phyloP scores from a whole-genome alignment of 768 basidiomycete genomes.

The Hemileccinum rubropunctum region DNA sequence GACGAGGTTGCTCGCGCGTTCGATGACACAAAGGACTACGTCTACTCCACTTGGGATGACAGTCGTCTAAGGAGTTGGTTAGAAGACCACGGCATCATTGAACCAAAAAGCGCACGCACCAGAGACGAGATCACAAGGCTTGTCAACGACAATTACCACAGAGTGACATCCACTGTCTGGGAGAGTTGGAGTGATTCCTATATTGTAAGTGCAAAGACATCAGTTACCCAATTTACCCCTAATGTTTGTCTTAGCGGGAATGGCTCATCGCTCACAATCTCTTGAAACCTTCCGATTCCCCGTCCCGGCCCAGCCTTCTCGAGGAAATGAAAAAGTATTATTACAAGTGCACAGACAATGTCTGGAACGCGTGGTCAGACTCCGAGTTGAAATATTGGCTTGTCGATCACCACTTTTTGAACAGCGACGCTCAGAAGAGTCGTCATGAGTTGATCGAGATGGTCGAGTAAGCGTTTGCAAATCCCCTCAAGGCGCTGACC shows the following conservation, averaged over 20 bases:
- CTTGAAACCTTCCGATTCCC: constrained; percentile 56
- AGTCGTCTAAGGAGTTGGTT: constrained; percentile 69
- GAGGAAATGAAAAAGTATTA: constrained; percentile 78
- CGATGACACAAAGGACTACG: constrained; percentile 79
- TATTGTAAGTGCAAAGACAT: constrained; percentile 47
- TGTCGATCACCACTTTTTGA: constrained; percentile 67
- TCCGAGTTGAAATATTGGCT: constrained; percentile 78
- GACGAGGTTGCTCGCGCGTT: constrained; percentile 47
- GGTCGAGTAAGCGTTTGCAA: constrained; percentile 47
- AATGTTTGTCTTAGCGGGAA: constrained; percentile 47
- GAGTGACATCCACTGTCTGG: constrained; percentile 65
- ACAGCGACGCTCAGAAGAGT: constrained; percentile 60
- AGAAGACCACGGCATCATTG: constrained; percentile 68
- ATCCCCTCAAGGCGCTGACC: no score
- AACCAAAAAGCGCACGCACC: constrained; percentile 51
- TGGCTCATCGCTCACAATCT: constrained; percentile 85
- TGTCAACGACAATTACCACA: constrained; percentile 68
- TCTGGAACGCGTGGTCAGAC: constrained; percentile 74
- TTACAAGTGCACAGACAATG: constrained; percentile 52
- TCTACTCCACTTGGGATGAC: constrained; percentile 90
- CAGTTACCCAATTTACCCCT: not conserved
- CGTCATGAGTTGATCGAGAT: constrained; percentile 79
- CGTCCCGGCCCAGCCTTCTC: constrained; percentile 52
- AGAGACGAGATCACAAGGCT: constrained; percentile 65
- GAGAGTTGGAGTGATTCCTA: constrained; percentile 85